These are phyloP conservation scores for Cladosporium halotolerans DNA, from an alignment of 2,329 filamentous ascomycete genomes.

Conservation along the genomic window DNA sequence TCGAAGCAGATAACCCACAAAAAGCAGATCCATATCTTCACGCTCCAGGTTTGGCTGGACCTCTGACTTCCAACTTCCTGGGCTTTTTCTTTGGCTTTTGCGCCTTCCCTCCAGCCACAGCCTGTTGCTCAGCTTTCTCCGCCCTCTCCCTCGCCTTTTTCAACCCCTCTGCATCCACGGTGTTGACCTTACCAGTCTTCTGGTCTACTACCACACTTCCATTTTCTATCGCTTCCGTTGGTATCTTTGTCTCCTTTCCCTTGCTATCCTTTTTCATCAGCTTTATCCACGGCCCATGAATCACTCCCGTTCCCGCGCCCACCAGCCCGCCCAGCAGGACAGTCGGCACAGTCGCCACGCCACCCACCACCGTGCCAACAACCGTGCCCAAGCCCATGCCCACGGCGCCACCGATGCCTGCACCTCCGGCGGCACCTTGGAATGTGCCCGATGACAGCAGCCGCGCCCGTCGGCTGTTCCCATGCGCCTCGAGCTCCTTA, in stretches of 20 bases:
- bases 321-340: slow-evolving; percentile 36
- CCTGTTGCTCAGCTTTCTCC: not conserved
- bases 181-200: slow-evolving; percentile 1
- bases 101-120: not conserved
- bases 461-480: slow-evolving; percentile 22
- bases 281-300: slow-evolving; percentile 41
- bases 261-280: slow-evolving; percentile 20
- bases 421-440: slow-evolving; percentile 37
- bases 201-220: slow-evolving; percentile 9
- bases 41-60: not conserved
- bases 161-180: slow-evolving; percentile 4
- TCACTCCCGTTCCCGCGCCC: slow-evolving; percentile 35
- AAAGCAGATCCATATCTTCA: not conserved
- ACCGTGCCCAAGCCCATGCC: slow-evolving; percentile 37
- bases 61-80: slow-evolving; percentile 10
- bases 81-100: slow-evolving; percentile 8
- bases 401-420: slow-evolving; percentile 38
- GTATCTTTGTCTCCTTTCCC: slow-evolving; percentile 12
- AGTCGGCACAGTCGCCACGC: slow-evolving; percentile 35
- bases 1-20: not conserved
- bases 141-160: slow-evolving; percentile 4
- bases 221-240: slow-evolving; percentile 5
- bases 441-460: slow-evolving; percentile 31
- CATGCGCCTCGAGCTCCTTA: slow-evolving; percentile 28
- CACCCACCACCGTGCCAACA: slow-evolving; percentile 36